A percentile compares a stretch with the other conserved stretches of the same genome.
Conservation (phyloP, 306 rosid species). For the Rubus parviflorus region DNA sequence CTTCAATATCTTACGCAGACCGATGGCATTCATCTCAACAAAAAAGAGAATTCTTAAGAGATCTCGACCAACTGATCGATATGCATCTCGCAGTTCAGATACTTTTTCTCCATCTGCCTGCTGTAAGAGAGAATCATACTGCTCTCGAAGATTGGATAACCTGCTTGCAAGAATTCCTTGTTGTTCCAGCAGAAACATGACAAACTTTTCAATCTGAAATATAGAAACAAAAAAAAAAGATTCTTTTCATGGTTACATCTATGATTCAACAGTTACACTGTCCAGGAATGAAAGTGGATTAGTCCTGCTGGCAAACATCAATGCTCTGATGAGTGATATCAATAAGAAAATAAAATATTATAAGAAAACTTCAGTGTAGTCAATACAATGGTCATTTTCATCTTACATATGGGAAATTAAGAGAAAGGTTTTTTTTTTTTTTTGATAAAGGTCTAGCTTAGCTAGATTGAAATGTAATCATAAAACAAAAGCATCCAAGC, state of each 20-base stretch:
- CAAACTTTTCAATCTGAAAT: slow-evolving; percentile 79
- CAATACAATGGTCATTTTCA: neutral
- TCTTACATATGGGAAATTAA: neutral
- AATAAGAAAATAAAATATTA: neutral
- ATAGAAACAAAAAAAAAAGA: neutral
- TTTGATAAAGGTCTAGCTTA: neutral
- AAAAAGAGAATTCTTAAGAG: slow-evolving; percentile 71
- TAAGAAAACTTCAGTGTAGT: neutral
- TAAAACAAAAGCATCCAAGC: neutral
- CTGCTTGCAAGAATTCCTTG: slow-evolving; percentile 84
- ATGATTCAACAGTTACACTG: neutral
- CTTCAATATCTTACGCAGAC: slow-evolving; percentile 87
- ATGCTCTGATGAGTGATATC: neutral
- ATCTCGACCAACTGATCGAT: slow-evolving; percentile 69
- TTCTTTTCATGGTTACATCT: neutral
- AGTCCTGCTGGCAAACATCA: neutral
- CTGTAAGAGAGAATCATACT: slow-evolving; percentile 45
- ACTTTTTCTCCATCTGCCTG: slow-evolving; percentile 56
- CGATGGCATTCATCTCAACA: slow-evolving; percentile 79
- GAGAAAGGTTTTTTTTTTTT: neutral
- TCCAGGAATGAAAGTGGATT: neutral
- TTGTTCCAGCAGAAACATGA: slow-evolving; percentile 83
- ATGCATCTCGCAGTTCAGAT: slow-evolving; percentile 59
- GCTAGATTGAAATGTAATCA: neutral
- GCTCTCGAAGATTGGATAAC: slow-evolving; percentile 57